phyloP scores from a whole-genome alignment of 345 rosid genomes.

The Populus ilicifolia region DNA sequence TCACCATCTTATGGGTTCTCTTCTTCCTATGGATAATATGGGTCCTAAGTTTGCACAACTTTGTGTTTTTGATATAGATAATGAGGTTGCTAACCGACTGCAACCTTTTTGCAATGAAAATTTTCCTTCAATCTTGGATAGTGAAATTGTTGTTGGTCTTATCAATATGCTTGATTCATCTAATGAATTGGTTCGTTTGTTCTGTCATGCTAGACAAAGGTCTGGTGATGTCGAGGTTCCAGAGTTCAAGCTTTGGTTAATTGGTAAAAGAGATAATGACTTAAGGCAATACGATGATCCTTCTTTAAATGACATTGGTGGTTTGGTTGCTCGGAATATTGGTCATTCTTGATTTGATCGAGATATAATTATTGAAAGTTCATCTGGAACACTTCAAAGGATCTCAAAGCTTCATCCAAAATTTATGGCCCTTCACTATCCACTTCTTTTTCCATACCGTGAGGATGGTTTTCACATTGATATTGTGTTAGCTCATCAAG shows the following conservation, averaged over 20 bases:
- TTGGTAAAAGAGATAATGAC: not conserved
- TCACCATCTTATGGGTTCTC: not conserved
- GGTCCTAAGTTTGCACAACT: not conserved
- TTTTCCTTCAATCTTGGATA: not conserved
- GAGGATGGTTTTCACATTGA: not conserved
- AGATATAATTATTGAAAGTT: not conserved
- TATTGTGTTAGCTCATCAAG: not conserved
- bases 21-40: not conserved
- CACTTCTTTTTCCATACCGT: not conserved
- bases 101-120: accelerated
- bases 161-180: not conserved
- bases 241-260: not conserved
- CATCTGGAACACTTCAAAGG: accelerated
- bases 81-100: not conserved
- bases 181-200: not conserved
- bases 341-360: accelerated
- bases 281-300: not conserved
- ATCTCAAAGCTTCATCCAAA: not conserved
- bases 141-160: not conserved
- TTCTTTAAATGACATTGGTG: not conserved
- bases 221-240: too few species aligned
- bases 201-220: not conserved
- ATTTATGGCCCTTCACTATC: not conserved
- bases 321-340: not conserved
- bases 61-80: not conserved